These are phyloP conservation scores for Fragaria nilgerrensis DNA, from an alignment of 306 rosid genomes.

Conservation along the genomic window DNA sequence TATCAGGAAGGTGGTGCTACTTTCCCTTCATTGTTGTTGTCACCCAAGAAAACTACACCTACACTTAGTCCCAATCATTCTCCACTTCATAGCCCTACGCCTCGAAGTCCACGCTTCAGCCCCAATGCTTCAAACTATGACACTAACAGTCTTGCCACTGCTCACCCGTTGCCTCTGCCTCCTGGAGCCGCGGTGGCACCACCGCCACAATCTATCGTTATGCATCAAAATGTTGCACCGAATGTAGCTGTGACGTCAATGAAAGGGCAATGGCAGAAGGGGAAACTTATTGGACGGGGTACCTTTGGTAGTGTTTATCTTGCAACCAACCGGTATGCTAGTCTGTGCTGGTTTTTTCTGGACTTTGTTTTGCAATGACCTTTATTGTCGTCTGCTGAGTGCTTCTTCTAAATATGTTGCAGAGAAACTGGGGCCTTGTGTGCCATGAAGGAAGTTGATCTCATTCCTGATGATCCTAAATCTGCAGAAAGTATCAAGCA, in stretches of 20 bases:
- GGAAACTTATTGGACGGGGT: constrained; percentile 88
- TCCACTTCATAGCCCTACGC: constrained; percentile 51
- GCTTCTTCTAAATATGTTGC: constrained; percentile 20
- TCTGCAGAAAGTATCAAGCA: constrained; percentile 80
- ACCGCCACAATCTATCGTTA: constrained; percentile 16
- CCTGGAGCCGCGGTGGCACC: constrained; percentile 47
- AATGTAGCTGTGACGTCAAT: constrained; percentile 30
- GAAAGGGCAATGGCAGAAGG: constrained; percentile 91
- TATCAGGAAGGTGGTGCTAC: constrained; percentile 32
- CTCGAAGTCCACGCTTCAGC: constrained; percentile 28
- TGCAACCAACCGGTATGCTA: constrained; percentile 70
- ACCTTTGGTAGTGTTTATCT: constrained; percentile 87
- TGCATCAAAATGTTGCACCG: constrained; percentile 34
- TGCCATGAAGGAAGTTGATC: constrained; percentile 95
- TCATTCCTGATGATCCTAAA: constrained; percentile 88
- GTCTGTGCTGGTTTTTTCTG: constrained; percentile 14
- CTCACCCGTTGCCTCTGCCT: constrained; percentile 90
- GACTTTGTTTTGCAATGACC: constrained; percentile 17
- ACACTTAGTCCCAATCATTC: constrained; percentile 46
- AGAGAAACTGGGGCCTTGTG: constrained; percentile 95
- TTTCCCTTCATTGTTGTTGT: constrained; percentile 25
- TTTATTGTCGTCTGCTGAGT: constrained; percentile 18
- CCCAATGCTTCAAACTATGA: constrained; percentile 46
- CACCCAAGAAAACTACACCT: constrained; percentile 25
- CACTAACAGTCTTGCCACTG: constrained; percentile 43